Evolutionary conservation across 1,284 basidiomycete genomes (phyloP).

Genomic region (Papiliotrema laurentii): DNA sequence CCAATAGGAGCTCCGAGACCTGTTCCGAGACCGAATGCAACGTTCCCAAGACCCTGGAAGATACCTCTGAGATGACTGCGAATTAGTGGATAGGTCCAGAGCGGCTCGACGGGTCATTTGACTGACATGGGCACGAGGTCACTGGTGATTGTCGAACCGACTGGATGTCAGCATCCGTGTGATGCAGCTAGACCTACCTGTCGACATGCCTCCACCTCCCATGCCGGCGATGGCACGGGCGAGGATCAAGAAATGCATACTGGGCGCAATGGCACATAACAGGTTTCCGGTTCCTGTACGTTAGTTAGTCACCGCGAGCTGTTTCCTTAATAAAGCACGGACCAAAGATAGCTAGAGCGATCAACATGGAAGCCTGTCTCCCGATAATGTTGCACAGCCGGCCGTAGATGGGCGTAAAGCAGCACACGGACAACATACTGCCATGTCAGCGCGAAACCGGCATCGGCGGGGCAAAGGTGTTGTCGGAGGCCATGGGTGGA

Average conservation of each 20-base stretch:
- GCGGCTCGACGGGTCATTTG: background rate
- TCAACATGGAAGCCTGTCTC: constrained; percentile 64
- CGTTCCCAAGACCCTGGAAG: constrained; percentile 83
- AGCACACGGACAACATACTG: constrained; percentile 71
- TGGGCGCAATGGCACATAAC: constrained; percentile 73
- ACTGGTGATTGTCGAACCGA: constrained; percentile 39
- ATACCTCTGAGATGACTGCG: constrained; percentile 73
- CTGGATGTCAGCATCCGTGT: constrained; percentile 5
- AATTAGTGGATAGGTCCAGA: too few species aligned
- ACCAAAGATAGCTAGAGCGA: constrained; percentile 77
- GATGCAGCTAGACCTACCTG: constrained; percentile 4
- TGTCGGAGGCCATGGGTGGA: too few species aligned
- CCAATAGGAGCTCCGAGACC: constrained; percentile 80
- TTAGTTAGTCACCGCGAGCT: constrained; percentile 1
- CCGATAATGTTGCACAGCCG: constrained; percentile 82
- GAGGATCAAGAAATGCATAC: constrained; percentile 74
- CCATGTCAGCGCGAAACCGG: background rate
- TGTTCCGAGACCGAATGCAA: constrained; percentile 51
- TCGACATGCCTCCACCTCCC: constrained; percentile 70
- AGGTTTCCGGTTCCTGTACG: constrained; percentile 70
- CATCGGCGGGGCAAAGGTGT: background rate
- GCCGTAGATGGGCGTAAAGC: constrained; percentile 85
- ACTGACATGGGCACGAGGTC: constrained; percentile 66
- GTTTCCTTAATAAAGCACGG: constrained; percentile 23
- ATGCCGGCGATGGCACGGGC: constrained; percentile 80